Percentiles rank a stretch among this genome's conserved stretches.
Conservation (phyloP, 2,329 filamentous ascomycete species). For the Colletotrichum liriopes region DNA sequence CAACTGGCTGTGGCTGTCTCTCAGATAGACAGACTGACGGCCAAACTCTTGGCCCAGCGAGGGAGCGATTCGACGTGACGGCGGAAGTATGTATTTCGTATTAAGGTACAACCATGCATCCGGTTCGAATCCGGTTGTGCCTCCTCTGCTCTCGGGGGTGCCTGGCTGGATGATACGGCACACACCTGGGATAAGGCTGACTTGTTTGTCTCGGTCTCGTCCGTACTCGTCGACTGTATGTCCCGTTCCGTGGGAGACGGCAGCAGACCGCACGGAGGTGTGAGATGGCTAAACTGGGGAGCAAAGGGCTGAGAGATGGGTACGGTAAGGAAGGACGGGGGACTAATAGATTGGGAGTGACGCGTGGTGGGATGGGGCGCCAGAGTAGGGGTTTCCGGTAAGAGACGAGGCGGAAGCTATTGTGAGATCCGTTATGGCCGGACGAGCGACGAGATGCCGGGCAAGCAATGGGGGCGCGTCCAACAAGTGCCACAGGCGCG, state of each 20-base stretch:
- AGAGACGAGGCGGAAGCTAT: slow-evolving; percentile 25
- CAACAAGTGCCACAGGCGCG: slow-evolving; percentile 23
- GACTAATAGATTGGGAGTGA: slow-evolving; percentile 17
- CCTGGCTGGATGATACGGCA: slow-evolving; percentile 19
- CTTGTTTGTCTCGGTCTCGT: slow-evolving; percentile 36
- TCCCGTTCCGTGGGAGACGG: slow-evolving; percentile 5
- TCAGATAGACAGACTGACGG: slow-evolving; percentile 32
- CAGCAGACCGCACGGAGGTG: slow-evolving; percentile 34
- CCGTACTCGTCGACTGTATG: slow-evolving; percentile 23
- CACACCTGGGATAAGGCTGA: slow-evolving; percentile 33
- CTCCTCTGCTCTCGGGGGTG: slow-evolving; percentile 24
- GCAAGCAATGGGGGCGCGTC: slow-evolving; percentile 12
- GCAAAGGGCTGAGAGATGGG: slow-evolving; percentile 29
- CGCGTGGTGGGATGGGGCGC: slow-evolving; percentile 31
- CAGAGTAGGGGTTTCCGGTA: slow-evolving; percentile 14
- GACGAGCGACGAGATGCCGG: slow-evolving; percentile 1
- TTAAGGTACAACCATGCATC: slow-evolving; percentile 40
- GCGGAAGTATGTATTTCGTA: slow-evolving; percentile 26
- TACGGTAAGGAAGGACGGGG: slow-evolving; percentile 30
- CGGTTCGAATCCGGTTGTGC: slow-evolving; percentile 16
- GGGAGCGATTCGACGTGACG: slow-evolving; percentile 23
- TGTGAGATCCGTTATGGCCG: not conserved
- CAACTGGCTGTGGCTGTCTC: slow-evolving; percentile 38
- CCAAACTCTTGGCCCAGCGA: slow-evolving; percentile 27
- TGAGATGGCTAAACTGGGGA: slow-evolving; percentile 21